phyloP scores from a whole-genome alignment of 352 stramenopile species.

The Phytopythium delawarense region DNA sequence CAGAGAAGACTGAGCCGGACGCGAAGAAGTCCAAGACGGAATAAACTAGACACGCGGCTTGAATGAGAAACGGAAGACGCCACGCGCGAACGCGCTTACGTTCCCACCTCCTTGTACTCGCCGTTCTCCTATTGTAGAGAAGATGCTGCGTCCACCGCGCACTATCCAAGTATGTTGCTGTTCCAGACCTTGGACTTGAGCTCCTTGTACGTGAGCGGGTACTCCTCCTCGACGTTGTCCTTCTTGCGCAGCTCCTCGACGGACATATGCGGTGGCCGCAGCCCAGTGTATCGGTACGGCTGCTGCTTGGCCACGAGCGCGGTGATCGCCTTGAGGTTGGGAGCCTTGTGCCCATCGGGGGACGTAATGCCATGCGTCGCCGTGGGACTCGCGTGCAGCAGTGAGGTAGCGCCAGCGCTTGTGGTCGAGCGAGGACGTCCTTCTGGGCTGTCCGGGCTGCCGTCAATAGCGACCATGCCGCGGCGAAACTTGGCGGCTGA shows the following conservation, averaged over 20 bases:
- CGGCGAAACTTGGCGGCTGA: not conserved
- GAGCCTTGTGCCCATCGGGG: conserved; percentile 16
- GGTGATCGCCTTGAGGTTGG: conserved; percentile 27
- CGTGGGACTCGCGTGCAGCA: not conserved
- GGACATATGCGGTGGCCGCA: conserved; percentile 65
- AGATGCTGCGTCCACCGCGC: too few relatives aligned
- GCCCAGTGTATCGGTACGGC: conserved; percentile 61
- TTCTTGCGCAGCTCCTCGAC: conserved; percentile 80
- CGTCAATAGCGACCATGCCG: not conserved
- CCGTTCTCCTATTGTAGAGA: not conserved
- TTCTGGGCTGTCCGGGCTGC: not conserved
- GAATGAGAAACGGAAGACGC: not conserved
- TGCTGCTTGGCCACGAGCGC: conserved; percentile 56
- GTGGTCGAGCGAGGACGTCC: not conserved
- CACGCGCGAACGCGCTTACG: not conserved
- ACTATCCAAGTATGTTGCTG: conserved; percentile 18
- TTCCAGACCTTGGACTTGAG: conserved; percentile 84
- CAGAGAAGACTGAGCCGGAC: conserved; percentile 57
- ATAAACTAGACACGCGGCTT: conserved; percentile 27
- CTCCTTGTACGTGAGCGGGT: conserved; percentile 83
- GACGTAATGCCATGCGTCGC: not conserved
- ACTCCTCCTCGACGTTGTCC: conserved; percentile 83
- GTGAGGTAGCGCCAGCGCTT: not conserved
- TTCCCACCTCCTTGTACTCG: not conserved
- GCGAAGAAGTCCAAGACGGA: conserved; percentile 78